Base-by-base conservation (phyloP, 352 stramenopile genomes). In the Bremia lactucae region DNA sequence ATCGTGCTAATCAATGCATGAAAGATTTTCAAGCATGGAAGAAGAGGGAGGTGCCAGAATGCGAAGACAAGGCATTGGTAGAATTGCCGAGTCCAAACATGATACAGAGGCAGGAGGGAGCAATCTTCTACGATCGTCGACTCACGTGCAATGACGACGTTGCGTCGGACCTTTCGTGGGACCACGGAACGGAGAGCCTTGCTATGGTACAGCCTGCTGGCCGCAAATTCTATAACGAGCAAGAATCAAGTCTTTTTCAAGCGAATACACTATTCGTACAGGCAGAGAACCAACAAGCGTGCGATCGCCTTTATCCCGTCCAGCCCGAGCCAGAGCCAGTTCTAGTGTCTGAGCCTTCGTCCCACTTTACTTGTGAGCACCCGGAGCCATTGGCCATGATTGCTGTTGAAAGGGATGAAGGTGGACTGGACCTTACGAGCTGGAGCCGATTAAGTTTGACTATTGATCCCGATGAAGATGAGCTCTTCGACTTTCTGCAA, bases 401-500 rank as follows among this genome's bases (percentile, higher is more conserved):
- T n/a, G n/a, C n/a, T n/a, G n/a, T n/a, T n/a, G n/a, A n/a, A n/a
- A n/a, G n/a, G n/a, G 19, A 20, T n/a, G 33, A 52, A 18, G 46
- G 25, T 11, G 35, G 23, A 22, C 13, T 60, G 10, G 46, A 60
- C 20, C 38, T 52, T 7, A 21, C 52, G 10, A 52, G 46, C 25
- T 60, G 52, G 52, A 29, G 40, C 2, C 40, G 52, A 14, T 40
- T 60, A 13, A 60, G 46, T 22, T 29, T 60, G 11, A 52, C 46
- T 7, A 40, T 55, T 10, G 52, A 60, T 20, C 19, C 40, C 26
- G 52, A 55, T 31, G 52, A 60, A 16, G 46, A 60, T 15, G 52
- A 60, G 24, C 11, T 60, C n/a, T 60, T 60, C 36, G 46, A 46
- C 7, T 60, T 60, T 31, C 46, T 60, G 7, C 20, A 26, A 49